Evolutionary conservation across 2,329 filamentous ascomycete species (phyloP), one percentile per base, ranked within the genome.

Genomic region (Neocatenulostroma microsporum): DNA sequence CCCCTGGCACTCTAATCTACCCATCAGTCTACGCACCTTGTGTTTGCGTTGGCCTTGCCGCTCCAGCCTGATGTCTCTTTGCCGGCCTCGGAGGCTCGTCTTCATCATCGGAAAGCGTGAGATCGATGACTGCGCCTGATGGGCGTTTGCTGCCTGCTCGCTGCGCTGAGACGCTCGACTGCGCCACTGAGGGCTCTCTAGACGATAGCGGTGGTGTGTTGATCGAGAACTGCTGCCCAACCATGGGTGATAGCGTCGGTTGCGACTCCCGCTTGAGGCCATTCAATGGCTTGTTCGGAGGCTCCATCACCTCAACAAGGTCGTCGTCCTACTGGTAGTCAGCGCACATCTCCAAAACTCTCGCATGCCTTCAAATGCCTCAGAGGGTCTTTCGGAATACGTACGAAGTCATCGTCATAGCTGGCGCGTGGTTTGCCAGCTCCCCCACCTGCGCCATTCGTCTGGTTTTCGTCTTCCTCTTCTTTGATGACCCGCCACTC

Each of bases 401-500:
- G n/a, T n/a, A n/a, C n/a, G 32, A 63, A 60, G 40, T 67, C 61
- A 30, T 63, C 53, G 35, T 62, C 57, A 39, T 58, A 55, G 19
- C 53, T 43, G 20, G 57, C 49, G 29, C 51, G 42, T 23, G 48
- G 44, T 44, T 61, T 34, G 57, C 57, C 37, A 55, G 58, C 37
- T 18, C 63, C 62, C 5, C 54, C 60, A 15, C 56, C 56, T 12
- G 57, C 53, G n/a, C n/a, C n/a, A n/a, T n/a, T n/a, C n/a, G n/a
- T n/a, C n/a, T n/a, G n/a, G 21, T 62, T 43, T 11, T 43, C 52
- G 18, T 62, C 49, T n/a, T 64, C 62, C 13, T 64, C 63, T 21
- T 67, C 62, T 21, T 60, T 65, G 27, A 63, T 63, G 30, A 62
- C 60, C 17, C 71, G 68, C 91, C 91, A 98, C 48, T 72, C 69